These are phyloP conservation scores for Asterochloris sp. DNA, from an alignment of 139 green algal genomes.

Conservation along the genomic window DNA sequence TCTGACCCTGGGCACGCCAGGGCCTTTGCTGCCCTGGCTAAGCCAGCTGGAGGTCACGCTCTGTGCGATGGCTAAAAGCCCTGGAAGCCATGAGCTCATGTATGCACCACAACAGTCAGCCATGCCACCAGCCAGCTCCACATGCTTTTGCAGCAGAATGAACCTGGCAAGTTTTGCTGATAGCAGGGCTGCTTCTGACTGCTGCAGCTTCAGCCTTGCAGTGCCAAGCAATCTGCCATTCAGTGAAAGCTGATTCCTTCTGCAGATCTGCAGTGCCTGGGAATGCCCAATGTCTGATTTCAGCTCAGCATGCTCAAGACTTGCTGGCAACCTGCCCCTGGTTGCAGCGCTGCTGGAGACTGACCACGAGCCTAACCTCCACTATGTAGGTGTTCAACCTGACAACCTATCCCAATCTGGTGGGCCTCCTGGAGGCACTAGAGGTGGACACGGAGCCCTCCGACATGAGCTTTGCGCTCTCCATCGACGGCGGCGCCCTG, in stretches of 20 bases:
- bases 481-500: slow-evolving; percentile 65
- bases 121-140: too few species aligned
- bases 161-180: too few species aligned
- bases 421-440: slow-evolving; percentile 85
- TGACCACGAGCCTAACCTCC: neutral
- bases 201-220: too few species aligned
- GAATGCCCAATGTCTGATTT: neutral
- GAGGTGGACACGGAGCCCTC: slow-evolving; percentile 82
- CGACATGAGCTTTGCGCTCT: slow-evolving; percentile 95
- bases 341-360: too few species aligned
- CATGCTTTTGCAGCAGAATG: too few species aligned
- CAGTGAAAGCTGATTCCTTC: neutral
- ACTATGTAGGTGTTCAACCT: slow-evolving; percentile 83
- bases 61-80: too few species aligned
- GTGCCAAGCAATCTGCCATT: too few species aligned
- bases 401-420: slow-evolving; percentile 93
- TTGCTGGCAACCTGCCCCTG: neutral
- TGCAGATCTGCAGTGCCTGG: neutral
- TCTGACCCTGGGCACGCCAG: too few species aligned
- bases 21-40: neutral
- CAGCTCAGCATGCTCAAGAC: neutral
- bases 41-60: neutral
- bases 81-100: too few species aligned
- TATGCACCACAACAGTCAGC: too few species aligned
- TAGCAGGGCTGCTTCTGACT: too few species aligned